Conservation (phyloP, 257 asterid species). For the Perilla frutescens region DNA sequence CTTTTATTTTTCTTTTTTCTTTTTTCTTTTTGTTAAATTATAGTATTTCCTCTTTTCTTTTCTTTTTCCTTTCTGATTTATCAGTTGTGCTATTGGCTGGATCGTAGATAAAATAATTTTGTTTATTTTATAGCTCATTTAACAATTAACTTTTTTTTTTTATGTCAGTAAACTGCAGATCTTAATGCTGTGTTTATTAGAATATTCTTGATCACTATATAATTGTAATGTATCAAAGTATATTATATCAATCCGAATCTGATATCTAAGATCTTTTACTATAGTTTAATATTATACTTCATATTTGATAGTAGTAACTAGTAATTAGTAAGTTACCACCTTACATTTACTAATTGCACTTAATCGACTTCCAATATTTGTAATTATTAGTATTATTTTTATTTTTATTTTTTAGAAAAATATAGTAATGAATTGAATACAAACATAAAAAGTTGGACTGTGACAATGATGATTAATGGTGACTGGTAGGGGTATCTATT, state of each 20-base stretch:
- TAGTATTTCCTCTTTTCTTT: not conserved
- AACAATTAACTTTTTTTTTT: not conserved
- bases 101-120: not conserved
- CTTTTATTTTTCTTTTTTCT: not conserved
- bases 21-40: too few species aligned
- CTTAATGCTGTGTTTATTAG: not conserved
- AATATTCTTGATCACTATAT: not conserved
- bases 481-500: not conserved
- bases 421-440: not conserved
- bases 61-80: not conserved
- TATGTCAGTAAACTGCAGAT: not conserved
- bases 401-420: too few species aligned
- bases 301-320: not conserved
- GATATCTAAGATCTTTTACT: not conserved
- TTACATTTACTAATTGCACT: too few species aligned
- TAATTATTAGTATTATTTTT: too few species aligned
- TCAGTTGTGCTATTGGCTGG: constrained; percentile 13
- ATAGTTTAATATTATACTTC: not conserved
- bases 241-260: not conserved
- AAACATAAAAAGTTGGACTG: not conserved
- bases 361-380: too few species aligned
- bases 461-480: not conserved
- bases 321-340: too few species aligned
- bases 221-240: too few species aligned
- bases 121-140: not conserved